Conservation (phyloP, 192 early-diverging fungal species). For the Phycomyces blakesleeanus region DNA sequence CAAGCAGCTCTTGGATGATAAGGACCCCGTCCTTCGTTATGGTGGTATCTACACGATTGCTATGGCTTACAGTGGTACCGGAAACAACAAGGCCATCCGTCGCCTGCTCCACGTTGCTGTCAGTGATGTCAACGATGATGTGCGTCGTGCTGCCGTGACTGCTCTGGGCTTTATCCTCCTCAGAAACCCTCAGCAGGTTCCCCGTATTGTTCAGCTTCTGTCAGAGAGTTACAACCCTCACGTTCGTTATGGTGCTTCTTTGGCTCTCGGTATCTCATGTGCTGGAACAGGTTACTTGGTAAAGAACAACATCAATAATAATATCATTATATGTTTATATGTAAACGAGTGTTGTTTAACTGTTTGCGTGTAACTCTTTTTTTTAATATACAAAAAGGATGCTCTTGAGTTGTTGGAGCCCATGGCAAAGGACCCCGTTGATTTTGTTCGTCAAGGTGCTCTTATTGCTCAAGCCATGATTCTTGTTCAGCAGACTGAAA, state of each 20-base stretch:
- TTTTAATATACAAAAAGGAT: slow-evolving; percentile 45
- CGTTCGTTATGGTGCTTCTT: slow-evolving; percentile 92
- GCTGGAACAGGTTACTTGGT: slow-evolving; percentile 85
- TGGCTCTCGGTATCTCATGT: slow-evolving; percentile 96
- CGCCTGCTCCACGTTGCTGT: slow-evolving; percentile 96
- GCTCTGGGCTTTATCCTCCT: slow-evolving; percentile 94
- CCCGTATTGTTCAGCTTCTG: slow-evolving; percentile 95
- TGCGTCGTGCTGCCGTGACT: slow-evolving; percentile 97
- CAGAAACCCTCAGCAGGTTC: slow-evolving; percentile 92
- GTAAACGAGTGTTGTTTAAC: background rate
- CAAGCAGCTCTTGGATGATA: slow-evolving; percentile 79
- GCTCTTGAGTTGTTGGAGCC: slow-evolving; percentile 94
- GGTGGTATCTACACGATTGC: slow-evolving; percentile 97
- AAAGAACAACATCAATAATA: too few species aligned
- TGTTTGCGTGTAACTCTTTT: background rate
- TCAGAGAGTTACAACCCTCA: slow-evolving; percentile 99
- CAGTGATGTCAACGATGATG: slow-evolving; percentile 97
- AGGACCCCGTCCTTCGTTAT: slow-evolving; percentile 94
- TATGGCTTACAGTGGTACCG: slow-evolving; percentile 97
- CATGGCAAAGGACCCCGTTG: slow-evolving; percentile 95
- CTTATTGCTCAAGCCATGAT: slow-evolving; percentile 94
- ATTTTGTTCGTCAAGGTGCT: slow-evolving; percentile 97
- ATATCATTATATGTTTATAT: background rate
- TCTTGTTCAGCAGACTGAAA: slow-evolving; percentile 93
- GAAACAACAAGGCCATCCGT: slow-evolving; percentile 95